Base-by-base conservation (phyloP, 2,329 filamentous ascomycete species). In the Aspergillus sp. region DNA sequence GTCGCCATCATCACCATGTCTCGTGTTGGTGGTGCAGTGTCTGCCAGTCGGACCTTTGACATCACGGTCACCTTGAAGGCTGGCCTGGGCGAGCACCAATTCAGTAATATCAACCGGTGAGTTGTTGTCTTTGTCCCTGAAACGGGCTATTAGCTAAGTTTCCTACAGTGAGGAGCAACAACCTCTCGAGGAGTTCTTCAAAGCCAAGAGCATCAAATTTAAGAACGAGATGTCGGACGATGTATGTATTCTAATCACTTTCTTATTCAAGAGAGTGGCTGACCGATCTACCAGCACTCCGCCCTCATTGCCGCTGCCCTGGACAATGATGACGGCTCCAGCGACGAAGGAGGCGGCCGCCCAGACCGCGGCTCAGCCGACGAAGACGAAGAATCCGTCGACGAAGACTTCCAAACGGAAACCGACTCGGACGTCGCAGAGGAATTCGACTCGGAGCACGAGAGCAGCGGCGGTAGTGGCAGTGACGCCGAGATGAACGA, bases 201-300 rank as follows among this genome's bases (percentile, higher is more conserved):
- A 94, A 71, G 81, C 88, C 57, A 97, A 97, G 77, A 86, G 85
- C 51, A 79, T 98, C 61, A 87, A 91, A 46, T 90, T 94, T 48
- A 97, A 96, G 82, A 98, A 98, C 67, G 93, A 98, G 72, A 96
- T 98, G 74, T 85, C 94, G 52, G 93, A 96, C 65, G 93, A 98
- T 58, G 86, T 88, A 65, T 83, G 86, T 65, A 28, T 32, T 26
- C 9, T 39, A 26, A 12, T 26, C 19, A 12, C n/a, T 12, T 5
- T 36, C 7, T 5, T 19, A 39, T 19, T 26, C 9, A 7, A 2
- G 4, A 39, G 30, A 6, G 9, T 38, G 9, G 6, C 42, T 38
- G 9, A 35, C 27, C 7, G 28, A 19, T 19, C 19, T 28, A 5
- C 30, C 30, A 42, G 40, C 28, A 29, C 40, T 74, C 75, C 40